Conservation (phyloP, 305 asterid genomes). For the Fraxinus latifolia region DNA sequence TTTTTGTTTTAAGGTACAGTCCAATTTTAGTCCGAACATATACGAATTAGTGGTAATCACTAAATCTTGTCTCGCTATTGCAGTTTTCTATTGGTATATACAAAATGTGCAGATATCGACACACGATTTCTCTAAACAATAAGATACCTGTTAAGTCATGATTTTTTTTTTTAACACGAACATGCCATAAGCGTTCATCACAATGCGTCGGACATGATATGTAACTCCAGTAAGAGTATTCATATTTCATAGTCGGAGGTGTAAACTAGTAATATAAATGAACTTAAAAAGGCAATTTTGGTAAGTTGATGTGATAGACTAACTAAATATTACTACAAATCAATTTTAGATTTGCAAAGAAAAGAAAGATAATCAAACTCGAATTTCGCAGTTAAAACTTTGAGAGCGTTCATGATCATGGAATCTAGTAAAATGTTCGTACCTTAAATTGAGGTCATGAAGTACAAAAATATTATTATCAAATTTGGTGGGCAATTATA, state of each 20-base stretch:
- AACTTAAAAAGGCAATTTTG: background rate
- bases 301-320: background rate
- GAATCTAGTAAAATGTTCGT: background rate
- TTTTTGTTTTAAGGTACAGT: background rate
- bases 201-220: background rate
- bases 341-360: background rate
- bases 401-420: background rate
- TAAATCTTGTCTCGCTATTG: background rate
- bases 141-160: too few relatives aligned
- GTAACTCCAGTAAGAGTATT: background rate
- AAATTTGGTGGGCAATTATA: background rate
- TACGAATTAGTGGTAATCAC: background rate
- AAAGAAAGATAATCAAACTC: background rate
- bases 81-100: background rate
- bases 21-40: background rate
- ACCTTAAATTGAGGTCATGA: background rate
- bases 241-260: background rate
- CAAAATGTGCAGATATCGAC: too few relatives aligned
- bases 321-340: background rate
- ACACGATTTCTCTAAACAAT: too few relatives aligned
- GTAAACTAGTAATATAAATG: background rate
- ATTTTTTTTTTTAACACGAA: too few relatives aligned
- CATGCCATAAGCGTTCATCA: background rate
- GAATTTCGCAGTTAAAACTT: background rate
- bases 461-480: background rate